A percentile compares a stretch with the other conserved stretches of the same genome.
Conservation (phyloP, 1,284 basidiomycete species). For the Pseudozyma hubeiensis region DNA sequence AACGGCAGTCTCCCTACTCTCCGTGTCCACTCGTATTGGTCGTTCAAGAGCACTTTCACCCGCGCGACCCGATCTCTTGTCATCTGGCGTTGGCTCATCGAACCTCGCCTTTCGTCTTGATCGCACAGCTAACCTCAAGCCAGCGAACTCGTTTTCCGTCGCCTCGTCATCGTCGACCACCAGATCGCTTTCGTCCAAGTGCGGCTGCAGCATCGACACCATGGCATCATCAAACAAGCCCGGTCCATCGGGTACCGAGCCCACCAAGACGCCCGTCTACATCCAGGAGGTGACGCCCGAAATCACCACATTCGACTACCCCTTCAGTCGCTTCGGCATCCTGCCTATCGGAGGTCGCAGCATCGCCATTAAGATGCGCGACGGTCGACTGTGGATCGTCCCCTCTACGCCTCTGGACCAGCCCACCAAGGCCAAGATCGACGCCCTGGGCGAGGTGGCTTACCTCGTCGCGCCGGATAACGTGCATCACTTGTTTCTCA, state of each 20-base stretch:
- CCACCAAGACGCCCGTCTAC: slow-evolving; percentile 42
- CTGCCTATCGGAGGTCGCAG: slow-evolving; percentile 68
- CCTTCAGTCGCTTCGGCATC: slow-evolving; percentile 66
- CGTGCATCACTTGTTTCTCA: slow-evolving; percentile 71
- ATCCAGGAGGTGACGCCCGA: slow-evolving; percentile 50
- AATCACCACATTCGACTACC: slow-evolving; percentile 66
- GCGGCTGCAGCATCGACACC: slow-evolving; percentile 27
- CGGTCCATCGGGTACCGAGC: slow-evolving; percentile 24
- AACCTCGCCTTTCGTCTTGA: neutral
- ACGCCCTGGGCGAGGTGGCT: slow-evolving; percentile 79
- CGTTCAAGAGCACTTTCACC: neutral
- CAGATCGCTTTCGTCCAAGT: slow-evolving; percentile 8
- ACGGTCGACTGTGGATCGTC: slow-evolving; percentile 78
- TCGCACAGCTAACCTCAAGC: neutral
- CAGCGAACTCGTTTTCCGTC: neutral
- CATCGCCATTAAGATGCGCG: slow-evolving; percentile 80
- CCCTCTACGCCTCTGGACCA: slow-evolving; percentile 83
- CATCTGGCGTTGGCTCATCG: neutral
- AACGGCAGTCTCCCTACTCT: neutral
- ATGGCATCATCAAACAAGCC: slow-evolving; percentile 25
- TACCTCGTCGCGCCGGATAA: slow-evolving; percentile 72
- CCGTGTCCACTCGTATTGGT: neutral
- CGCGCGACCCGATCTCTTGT: neutral
- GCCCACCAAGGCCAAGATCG: slow-evolving; percentile 77
- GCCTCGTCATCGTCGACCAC: neutral